Evolutionary conservation across 345 rosid species (phyloP), one percentile per base, ranked within the genome.

Genomic region (Nephelium lappaceum): DNA sequence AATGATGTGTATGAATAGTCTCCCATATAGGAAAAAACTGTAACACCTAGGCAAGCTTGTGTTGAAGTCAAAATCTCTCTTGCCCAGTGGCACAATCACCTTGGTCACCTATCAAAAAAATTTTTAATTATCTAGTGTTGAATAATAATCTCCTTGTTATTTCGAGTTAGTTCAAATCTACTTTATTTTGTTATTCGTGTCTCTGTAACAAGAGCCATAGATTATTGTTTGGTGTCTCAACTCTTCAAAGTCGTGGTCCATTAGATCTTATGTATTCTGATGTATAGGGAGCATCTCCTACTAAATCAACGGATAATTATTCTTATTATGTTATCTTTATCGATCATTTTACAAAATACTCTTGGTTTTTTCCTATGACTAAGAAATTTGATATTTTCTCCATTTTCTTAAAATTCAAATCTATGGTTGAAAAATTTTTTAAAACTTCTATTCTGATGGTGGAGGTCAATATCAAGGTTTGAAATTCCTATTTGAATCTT

Each of bases 321-420:
- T 42, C 24, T 11, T 71, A 23, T 27, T 51, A 71, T 47, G 42
- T 71, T 12, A 49, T 71, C 8, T 71, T 71, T 24, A 41, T 71
- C 11, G 62, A 71, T 25, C 75, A 53, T 5, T 53, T 8, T 51
- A 45, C 63, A 8, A 47, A 19, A 47, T 71, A 49, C 8, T 21
- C 18, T 5, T 53, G 64, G 75, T 0, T 47, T n/a, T 71, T 25
- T 53, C 62, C 61, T 1, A n/a, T 15, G 11, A 45, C 45, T 8
- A 39, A 23, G 11, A 71, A 71, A 71, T 63, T 0, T 21, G 67
- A 64, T 64, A 39, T 64, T 21, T 64, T 64, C 31, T 18, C 67
- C 2, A 9, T 23, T 21, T 27, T 64, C 11, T 14, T 18, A 1
- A 4, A 8, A 6, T 77, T 67, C 8, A n/a, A 23, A 24, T 5